phyloP scores from a whole-genome alignment of 75 land plant species.

The Pseudotsuga menziesii region DNA sequence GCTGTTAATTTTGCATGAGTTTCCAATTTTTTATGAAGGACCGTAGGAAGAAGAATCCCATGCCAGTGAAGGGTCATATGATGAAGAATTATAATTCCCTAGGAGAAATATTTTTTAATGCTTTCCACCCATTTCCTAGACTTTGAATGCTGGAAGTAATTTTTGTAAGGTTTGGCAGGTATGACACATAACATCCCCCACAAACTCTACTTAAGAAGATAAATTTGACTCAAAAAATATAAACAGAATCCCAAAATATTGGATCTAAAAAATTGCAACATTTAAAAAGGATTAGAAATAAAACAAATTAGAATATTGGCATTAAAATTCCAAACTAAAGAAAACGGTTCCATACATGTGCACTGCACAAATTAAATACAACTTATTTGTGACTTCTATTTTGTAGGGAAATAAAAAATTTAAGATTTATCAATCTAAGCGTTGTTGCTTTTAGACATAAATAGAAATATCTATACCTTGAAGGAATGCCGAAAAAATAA shows the following conservation, averaged over 20 bases:
- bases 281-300: not conserved
- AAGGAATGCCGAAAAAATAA: not conserved
- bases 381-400: not conserved
- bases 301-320: not conserved
- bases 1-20: not conserved
- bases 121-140: constrained; percentile 5
- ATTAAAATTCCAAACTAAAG: not conserved
- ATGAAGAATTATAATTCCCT: not conserved
- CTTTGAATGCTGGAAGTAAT: not conserved
- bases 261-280: not conserved
- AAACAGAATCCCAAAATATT: not conserved
- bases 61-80: not conserved
- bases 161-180: not conserved
- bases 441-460: not conserved
- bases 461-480: not conserved
- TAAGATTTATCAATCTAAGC: not conserved
- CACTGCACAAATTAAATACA: not conserved
- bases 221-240: not conserved
- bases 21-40: not conserved
- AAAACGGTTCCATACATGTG: not conserved
- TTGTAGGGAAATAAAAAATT: not conserved
- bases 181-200: constrained; percentile 9
- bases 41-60: constrained; percentile 4
- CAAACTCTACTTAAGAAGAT: not conserved
- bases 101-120: not conserved